These are phyloP conservation scores for Cornus suecica DNA, from an alignment of 148 eudicot genomes.

Conservation along the genomic window DNA sequence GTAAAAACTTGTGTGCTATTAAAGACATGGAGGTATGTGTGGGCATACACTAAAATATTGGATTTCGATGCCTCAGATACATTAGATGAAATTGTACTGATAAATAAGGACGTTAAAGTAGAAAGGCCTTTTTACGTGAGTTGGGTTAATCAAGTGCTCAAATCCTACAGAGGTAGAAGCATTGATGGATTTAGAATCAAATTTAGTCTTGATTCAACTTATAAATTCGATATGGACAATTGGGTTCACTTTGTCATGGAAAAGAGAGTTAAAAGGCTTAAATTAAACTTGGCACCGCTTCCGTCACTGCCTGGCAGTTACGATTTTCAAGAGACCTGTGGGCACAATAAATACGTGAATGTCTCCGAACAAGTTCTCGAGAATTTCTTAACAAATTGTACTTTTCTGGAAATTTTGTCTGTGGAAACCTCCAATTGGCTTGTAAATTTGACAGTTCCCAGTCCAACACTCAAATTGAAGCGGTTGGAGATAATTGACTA, in stretches of 20 bases:
- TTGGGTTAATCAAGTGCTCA: conserved; percentile 16
- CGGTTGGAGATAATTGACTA: too few species aligned
- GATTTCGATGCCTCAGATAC: conserved; percentile 11
- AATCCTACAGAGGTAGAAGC: background rate
- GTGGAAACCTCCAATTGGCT: too few species aligned
- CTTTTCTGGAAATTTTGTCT: too few species aligned
- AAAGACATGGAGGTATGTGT: too few species aligned
- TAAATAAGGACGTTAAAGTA: background rate
- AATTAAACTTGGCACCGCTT: background rate
- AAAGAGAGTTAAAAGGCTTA: conserved; percentile 16
- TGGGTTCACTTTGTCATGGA: conserved; percentile 17
- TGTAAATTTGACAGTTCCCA: too few species aligned
- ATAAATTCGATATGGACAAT: background rate
- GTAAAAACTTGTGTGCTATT: too few species aligned
- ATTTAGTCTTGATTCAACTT: conserved; percentile 3
- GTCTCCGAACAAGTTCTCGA: too few species aligned
- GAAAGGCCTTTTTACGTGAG: conserved; percentile 1
- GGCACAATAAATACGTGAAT: too few species aligned
- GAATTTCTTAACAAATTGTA: too few species aligned
- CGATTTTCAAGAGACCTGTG: too few species aligned
- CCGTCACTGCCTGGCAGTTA: too few species aligned
- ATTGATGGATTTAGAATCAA: conserved; percentile 19
- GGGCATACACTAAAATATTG: conserved; percentile 8
- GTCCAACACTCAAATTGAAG: too few species aligned
- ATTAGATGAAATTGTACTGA: background rate